A percentile compares a stretch with the other conserved stretches of the same genome.
Conservation (phyloP, 1,284 basidiomycete genomes). For the Violaceomyces palustris region DNA sequence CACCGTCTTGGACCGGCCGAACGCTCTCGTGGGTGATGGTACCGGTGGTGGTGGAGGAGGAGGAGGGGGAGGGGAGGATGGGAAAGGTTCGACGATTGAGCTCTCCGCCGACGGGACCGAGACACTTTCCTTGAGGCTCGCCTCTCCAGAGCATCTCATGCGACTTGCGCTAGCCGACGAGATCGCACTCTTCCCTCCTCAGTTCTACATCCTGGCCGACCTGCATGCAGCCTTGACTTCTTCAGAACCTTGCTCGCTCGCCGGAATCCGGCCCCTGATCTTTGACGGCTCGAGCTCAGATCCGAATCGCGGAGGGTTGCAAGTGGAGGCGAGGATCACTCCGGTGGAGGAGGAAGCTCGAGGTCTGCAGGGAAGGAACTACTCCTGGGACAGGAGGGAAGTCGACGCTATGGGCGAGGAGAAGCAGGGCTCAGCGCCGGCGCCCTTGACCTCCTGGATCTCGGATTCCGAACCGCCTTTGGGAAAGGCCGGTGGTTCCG, state of each 20-base stretch:
- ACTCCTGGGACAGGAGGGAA: slow-evolving; percentile 35
- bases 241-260: background rate
- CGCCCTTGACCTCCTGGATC: slow-evolving; percentile 13
- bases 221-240: slow-evolving; percentile 22
- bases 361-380: slow-evolving; percentile 22
- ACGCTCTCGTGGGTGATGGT: slow-evolving; percentile 20
- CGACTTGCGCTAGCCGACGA: slow-evolving; percentile 32
- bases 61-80: background rate
- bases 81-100: too few relatives aligned
- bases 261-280: slow-evolving; percentile 23
- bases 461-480: slow-evolving; percentile 21
- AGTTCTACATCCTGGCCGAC: slow-evolving; percentile 44
- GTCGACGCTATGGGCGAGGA: too few relatives aligned
- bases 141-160: slow-evolving; percentile 28
- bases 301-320: too few relatives aligned
- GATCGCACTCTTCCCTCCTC: slow-evolving; percentile 41
- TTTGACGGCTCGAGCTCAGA: slow-evolving; percentile 16
- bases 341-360: slow-evolving; percentile 38
- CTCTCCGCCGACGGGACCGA: slow-evolving; percentile 40
- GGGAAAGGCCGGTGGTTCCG: slow-evolving; percentile 11
- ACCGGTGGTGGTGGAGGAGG: slow-evolving; percentile 1
- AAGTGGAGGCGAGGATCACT: too few relatives aligned
- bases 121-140: slow-evolving; percentile 29
- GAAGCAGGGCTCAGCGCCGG: too few relatives aligned
- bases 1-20: slow-evolving; percentile 30